phyloP scores from a whole-genome alignment of 192 early-diverging fungal genomes.

The Rhizophlyctis rosea region DNA sequence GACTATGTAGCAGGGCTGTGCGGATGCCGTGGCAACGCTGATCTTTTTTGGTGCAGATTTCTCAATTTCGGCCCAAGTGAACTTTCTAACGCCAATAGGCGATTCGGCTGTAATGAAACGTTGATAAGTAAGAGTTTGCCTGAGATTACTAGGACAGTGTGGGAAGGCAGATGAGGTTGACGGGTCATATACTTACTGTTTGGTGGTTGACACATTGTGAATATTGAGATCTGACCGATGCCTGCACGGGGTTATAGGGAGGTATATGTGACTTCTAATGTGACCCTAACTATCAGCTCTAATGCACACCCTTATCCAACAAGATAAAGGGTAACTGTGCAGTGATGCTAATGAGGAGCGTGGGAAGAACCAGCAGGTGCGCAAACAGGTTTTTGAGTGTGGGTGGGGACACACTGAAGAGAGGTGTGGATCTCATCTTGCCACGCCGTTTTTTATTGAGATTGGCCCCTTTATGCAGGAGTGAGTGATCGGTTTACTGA shows the following conservation, averaged over 20 bases:
- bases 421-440: too few relatives aligned
- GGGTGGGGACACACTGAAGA: too few relatives aligned
- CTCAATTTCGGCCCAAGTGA: constrained; percentile 46
- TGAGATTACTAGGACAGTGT: background rate
- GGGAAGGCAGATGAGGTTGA: background rate
- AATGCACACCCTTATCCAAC: too few relatives aligned
- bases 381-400: too few relatives aligned
- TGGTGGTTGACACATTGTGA: background rate
- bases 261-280: too few relatives aligned
- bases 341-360: too few relatives aligned
- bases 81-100: constrained; percentile 8
- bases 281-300: too few relatives aligned
- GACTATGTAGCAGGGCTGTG: constrained; percentile 47
- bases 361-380: too few relatives aligned
- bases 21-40: constrained; percentile 4
- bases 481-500: too few relatives aligned
- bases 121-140: background rate
- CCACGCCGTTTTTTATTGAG: too few relatives aligned
- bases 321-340: too few relatives aligned
- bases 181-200: background rate
- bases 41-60: constrained; percentile 25
- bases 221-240: background rate
- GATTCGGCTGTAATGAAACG: background rate
- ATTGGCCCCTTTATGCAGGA: too few relatives aligned
- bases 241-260: background rate